These are phyloP conservation scores for Puccinia brachypodii DNA, from an alignment of 1,284 basidiomycete genomes.

Conservation along the genomic window DNA sequence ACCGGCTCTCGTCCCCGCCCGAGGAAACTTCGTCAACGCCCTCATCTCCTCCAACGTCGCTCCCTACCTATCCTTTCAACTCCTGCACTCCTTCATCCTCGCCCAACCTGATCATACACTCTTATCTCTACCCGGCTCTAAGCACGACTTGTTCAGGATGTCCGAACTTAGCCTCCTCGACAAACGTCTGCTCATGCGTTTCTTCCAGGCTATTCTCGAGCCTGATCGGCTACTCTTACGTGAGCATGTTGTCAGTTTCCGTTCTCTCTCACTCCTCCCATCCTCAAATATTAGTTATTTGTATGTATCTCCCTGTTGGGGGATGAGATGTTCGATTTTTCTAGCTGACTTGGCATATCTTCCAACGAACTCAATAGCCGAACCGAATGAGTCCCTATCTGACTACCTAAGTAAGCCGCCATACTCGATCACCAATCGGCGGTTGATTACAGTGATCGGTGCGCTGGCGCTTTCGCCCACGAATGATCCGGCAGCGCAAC, in stretches of 20 bases:
- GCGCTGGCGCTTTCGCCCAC: not conserved
- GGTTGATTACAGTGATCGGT: not conserved
- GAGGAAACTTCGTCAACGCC: constrained; percentile 8
- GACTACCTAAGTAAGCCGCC: constrained; percentile 9
- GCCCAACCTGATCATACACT: constrained; percentile 8
- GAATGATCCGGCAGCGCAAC: not conserved
- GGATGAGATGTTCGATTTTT: not conserved
- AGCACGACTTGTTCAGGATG: constrained; percentile 26
- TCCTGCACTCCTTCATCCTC: constrained; percentile 16
- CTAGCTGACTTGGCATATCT: not conserved
- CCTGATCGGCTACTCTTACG: not conserved
- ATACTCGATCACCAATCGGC: constrained; percentile 5
- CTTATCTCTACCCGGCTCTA: constrained; percentile 19
- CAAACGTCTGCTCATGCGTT: constrained; percentile 31
- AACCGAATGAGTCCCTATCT: not conserved
- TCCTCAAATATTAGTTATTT: too few species aligned
- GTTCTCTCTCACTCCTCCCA: not conserved
- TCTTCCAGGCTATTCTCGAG: constrained; percentile 18
- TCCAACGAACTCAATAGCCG: not conserved
- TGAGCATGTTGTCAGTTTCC: constrained; percentile 17
- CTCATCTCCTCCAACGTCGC: constrained; percentile 21
- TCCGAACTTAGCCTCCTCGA: not conserved
- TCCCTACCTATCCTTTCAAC: constrained; percentile 23
- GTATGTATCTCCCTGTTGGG: not conserved
- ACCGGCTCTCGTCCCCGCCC: constrained; percentile 16